These are phyloP conservation scores for Huntiella omanensis DNA, from an alignment of 2,329 filamentous ascomycete species.

Conservation along the genomic window DNA sequence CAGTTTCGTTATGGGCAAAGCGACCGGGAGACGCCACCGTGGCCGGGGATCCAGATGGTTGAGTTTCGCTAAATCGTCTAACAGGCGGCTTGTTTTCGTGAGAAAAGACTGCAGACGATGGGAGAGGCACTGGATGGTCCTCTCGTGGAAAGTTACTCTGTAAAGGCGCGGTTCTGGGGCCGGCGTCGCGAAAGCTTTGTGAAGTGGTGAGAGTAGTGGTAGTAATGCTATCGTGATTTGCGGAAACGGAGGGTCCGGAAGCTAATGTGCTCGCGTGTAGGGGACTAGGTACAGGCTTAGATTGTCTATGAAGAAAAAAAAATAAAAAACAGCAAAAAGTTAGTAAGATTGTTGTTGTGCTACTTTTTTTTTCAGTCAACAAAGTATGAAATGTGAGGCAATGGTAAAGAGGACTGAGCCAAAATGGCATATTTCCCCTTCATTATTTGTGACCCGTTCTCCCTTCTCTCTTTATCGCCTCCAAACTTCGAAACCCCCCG, in stretches of 20 bases:
- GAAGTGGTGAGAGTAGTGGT: background rate
- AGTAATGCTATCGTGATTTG: background rate
- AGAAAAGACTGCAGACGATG: background rate
- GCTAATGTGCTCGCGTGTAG: conserved; percentile 7
- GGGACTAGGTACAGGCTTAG: conserved; percentile 8
- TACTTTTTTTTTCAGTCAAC: background rate
- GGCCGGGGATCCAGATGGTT: no score
- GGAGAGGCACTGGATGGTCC: background rate
- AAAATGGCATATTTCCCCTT: background rate
- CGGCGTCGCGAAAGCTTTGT: conserved; percentile 5
- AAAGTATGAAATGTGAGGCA: background rate
- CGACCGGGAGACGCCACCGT: background rate
- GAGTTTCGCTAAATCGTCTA: no score
- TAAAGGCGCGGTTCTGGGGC: conserved; percentile 7
- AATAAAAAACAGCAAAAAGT: background rate
- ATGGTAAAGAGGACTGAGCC: background rate
- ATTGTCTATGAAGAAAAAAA: conserved; percentile 1
- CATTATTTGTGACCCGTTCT: no score
- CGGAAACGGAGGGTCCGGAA: background rate
- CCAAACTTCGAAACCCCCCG: no score
- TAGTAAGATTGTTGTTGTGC: background rate
- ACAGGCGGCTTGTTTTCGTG: no score
- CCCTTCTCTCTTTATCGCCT: no score
- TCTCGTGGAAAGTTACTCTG: background rate
- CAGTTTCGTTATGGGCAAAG: conserved; percentile 7